Evolutionary conservation across 2,329 filamentous ascomycete genomes (phyloP).

Genomic region (Aspergillus thermomutatus): DNA sequence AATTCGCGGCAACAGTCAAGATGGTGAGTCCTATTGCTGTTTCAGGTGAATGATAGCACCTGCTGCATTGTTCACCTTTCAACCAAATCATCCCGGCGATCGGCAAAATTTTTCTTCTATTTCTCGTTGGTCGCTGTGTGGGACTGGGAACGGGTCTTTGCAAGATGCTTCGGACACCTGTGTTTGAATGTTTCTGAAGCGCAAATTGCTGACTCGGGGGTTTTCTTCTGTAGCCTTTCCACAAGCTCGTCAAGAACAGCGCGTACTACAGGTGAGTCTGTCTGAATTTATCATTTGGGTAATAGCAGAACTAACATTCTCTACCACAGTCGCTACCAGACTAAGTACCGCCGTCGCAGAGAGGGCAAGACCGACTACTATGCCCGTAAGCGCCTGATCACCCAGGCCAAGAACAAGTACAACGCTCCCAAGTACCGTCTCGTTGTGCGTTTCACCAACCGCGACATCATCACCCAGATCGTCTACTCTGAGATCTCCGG

Average conservation of each 20-base stretch:
- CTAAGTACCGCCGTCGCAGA: constrained; percentile 98
- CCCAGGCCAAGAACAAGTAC: constrained; percentile 99
- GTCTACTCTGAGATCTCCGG: constrained; percentile 93
- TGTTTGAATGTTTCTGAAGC: constrained; percentile 71
- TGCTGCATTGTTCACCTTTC: constrained; percentile 7
- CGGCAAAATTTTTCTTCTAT: constrained; percentile 6
- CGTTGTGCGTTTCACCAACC: constrained; percentile 99
- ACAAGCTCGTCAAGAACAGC: constrained; percentile 95
- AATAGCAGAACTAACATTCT: constrained; percentile 9
- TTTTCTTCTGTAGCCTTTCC: constrained; percentile 65
- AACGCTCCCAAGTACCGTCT: constrained; percentile 99
- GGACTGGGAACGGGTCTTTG: constrained; percentile 63
- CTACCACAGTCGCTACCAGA: constrained; percentile 82
- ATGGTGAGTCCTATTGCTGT: constrained; percentile 41
- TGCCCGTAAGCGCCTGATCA: constrained; percentile 98
- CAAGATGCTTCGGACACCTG: constrained; percentile 92
- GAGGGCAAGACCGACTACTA: constrained; percentile 99
- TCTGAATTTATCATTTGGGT: background rate
- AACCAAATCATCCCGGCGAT: background rate
- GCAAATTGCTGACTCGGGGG: constrained; percentile 99
- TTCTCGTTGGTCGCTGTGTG: constrained; percentile 9
- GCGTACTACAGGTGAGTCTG: constrained; percentile 91
- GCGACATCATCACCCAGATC: constrained; percentile 98
- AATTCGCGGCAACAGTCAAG: constrained; percentile 39
- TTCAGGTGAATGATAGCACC: constrained; percentile 22